A percentile compares a stretch with the other conserved stretches of the same genome.
Evolutionary conservation across 1,284 basidiomycete species (phyloP).

Genomic region (Microbotryum scabiosae): DNA sequence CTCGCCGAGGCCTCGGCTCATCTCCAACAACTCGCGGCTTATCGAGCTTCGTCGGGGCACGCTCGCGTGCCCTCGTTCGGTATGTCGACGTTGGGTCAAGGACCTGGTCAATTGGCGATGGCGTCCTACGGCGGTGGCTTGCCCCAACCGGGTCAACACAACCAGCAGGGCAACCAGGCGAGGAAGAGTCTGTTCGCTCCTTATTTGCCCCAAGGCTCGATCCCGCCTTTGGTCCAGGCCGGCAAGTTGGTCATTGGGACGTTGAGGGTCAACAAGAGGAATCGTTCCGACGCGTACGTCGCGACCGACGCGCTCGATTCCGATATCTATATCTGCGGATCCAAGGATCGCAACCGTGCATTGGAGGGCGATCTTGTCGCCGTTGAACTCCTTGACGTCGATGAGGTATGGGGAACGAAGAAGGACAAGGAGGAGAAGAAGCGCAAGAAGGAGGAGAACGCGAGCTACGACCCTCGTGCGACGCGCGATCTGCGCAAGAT

Average conservation of each 20-base stretch:
- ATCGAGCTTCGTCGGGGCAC: slow-evolving; percentile 91
- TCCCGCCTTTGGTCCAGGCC: slow-evolving; percentile 92
- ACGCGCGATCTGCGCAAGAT: slow-evolving; percentile 59
- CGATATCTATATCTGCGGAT: slow-evolving; percentile 74
- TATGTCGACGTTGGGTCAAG: slow-evolving; percentile 52
- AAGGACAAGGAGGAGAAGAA: slow-evolving; percentile 99
- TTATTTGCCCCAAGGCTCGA: slow-evolving; percentile 93
- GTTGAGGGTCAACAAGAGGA: slow-evolving; percentile 91
- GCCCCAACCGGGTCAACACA: slow-evolving; percentile 50
- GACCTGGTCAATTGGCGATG: slow-evolving; percentile 45
- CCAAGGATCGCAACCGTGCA: slow-evolving; percentile 96
- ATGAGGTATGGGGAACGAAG: slow-evolving; percentile 98
- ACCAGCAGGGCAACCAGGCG: slow-evolving; percentile 51
- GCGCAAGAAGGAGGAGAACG: slow-evolving; percentile 97
- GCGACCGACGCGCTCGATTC: slow-evolving; percentile 98
- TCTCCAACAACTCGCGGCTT: slow-evolving; percentile 89
- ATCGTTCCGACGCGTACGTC: slow-evolving; percentile 91
- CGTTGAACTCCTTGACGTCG: slow-evolving; percentile 93
- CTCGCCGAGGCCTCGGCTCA: slow-evolving; percentile 65
- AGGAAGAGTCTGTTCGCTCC: slow-evolving; percentile 98
- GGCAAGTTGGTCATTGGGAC: slow-evolving; percentile 98
- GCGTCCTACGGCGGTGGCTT: slow-evolving; percentile 74
- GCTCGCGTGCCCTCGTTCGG: slow-evolving; percentile 95
- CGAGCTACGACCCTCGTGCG: slow-evolving; percentile 72
- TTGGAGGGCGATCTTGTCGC: slow-evolving; percentile 98